A percentile compares a stretch with the other conserved stretches of the same genome.
Evolutionary conservation across 257 asterid species (phyloP).

Genomic region (Lantana camara): DNA sequence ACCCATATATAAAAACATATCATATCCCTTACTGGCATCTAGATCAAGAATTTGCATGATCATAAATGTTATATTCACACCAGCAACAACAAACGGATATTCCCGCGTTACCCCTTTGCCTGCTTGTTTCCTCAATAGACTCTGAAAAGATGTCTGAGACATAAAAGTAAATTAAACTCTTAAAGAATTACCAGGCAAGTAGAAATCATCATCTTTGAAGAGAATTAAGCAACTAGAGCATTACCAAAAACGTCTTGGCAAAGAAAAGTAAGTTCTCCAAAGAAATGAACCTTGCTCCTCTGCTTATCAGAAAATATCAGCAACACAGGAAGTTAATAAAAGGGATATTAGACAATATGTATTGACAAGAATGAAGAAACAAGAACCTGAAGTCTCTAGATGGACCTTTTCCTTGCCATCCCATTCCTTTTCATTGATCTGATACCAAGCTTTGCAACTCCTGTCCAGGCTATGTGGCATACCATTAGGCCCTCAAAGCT

Average conservation of each 20-base stretch:
- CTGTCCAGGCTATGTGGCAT: slow-evolving; percentile 72
- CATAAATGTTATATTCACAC: slow-evolving; percentile 86
- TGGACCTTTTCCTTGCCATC: slow-evolving; percentile 98
- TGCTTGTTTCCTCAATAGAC: slow-evolving; percentile 65
- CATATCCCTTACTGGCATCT: slow-evolving; percentile 61
- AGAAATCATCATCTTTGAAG: neutral
- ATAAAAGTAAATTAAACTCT: neutral
- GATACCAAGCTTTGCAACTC: slow-evolving; percentile 72
- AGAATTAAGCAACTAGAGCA: slow-evolving; percentile 20
- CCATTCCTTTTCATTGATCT: slow-evolving; percentile 95
- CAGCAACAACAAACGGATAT: slow-evolving; percentile 94
- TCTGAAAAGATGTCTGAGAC: slow-evolving; percentile 67
- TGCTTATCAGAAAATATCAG: slow-evolving; percentile 32
- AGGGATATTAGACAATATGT: neutral
- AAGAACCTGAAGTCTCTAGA: slow-evolving; percentile 88
- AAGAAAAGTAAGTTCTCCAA: slow-evolving; percentile 85
- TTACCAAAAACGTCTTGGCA: slow-evolving; percentile 76
- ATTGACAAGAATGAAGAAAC: neutral
- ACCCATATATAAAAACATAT: neutral
- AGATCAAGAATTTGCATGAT: slow-evolving; percentile 86
- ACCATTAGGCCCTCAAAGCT: slow-evolving; percentile 83
- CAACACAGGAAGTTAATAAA: neutral
- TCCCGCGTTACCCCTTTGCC: slow-evolving; percentile 87
- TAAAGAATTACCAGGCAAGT: neutral
- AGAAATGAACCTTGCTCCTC: slow-evolving; percentile 90